Percentiles rank a stretch among this genome's conserved stretches.
phyloP scores from a whole-genome alignment of 1,139 yeast genomes.

The Waltiozyma sp. region DNA sequence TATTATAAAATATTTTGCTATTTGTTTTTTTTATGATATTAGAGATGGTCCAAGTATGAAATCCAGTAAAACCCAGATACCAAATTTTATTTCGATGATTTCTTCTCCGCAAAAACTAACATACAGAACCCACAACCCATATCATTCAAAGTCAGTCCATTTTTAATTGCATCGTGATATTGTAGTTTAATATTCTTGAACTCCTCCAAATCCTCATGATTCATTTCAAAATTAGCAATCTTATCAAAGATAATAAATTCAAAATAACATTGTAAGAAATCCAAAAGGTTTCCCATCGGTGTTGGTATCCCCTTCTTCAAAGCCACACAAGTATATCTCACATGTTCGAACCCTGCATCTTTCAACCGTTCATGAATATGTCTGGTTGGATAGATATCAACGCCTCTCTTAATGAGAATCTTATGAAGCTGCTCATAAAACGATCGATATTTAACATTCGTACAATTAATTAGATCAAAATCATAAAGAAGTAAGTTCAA shows the following conservation, averaged over 20 bases:
- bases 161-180: constrained; percentile 12
- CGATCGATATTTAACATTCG: constrained; percentile 9
- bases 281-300: constrained; percentile 15
- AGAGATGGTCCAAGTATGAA: no score
- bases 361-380: constrained; percentile 15
- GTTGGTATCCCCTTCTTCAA: constrained; percentile 11
- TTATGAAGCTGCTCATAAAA: constrained; percentile 19
- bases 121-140: no score
- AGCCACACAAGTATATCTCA: constrained; percentile 14
- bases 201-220: constrained; percentile 7
- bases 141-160: no score
- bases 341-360: constrained; percentile 22
- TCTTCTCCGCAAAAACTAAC: no score
- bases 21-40: no score
- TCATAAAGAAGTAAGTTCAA: constrained; percentile 24
- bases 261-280: constrained; percentile 12
- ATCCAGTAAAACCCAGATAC: no score
- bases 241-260: constrained; percentile 11
- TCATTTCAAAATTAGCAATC: constrained; percentile 5
- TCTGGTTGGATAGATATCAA: constrained; percentile 23
- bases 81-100: no score
- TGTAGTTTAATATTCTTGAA: constrained; percentile 11
- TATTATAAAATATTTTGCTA: no score
- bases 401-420: constrained; percentile 16
- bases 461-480: constrained; percentile 17